Percentiles rank a stretch among this genome's conserved stretches.
Evolutionary conservation across 768 basidiomycete species (phyloP).

Genomic region (Tricholoma hemisulphureum): DNA sequence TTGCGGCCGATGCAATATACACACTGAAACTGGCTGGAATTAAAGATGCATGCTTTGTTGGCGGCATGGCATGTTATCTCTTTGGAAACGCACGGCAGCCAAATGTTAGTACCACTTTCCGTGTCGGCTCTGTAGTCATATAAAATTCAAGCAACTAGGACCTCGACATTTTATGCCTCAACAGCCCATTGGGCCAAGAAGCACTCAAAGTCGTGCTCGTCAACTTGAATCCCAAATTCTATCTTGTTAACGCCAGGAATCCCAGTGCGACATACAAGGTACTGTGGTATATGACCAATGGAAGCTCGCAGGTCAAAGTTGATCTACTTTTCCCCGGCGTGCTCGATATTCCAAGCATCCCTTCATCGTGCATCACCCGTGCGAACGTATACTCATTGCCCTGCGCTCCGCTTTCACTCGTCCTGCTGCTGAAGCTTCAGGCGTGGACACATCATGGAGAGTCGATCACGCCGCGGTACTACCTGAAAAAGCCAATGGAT

Average conservation of each 20-base stretch:
- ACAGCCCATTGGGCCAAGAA: slow-evolving; percentile 21
- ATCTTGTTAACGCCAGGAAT: slow-evolving; percentile 27
- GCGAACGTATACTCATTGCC: slow-evolving; percentile 1
- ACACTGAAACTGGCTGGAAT: background rate
- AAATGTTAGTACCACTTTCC: background rate
- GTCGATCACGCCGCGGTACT: background rate
- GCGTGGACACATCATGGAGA: slow-evolving; percentile 11
- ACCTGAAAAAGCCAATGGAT: slow-evolving; percentile 4
- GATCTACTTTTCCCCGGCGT: slow-evolving; percentile 17
- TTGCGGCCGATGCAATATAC: slow-evolving; percentile 1
- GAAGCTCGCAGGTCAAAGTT: slow-evolving; percentile 11
- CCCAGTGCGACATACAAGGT: slow-evolving; percentile 33
- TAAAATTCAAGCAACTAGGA: slow-evolving; percentile 23
- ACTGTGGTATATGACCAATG: slow-evolving; percentile 9
- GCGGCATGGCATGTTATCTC: slow-evolving; percentile 8
- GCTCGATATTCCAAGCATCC: slow-evolving; percentile 13
- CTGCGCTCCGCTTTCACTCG: slow-evolving; percentile 6
- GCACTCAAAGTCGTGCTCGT: slow-evolving; percentile 30
- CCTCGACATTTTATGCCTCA: slow-evolving; percentile 36
- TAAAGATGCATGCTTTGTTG: slow-evolving; percentile 6
- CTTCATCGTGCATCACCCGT: slow-evolving; percentile 1
- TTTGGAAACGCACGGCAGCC: slow-evolving; percentile 5
- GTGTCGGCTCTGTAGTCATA: background rate
- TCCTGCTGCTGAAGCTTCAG: slow-evolving; percentile 10
- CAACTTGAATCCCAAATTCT: slow-evolving; percentile 23